phyloP scores from a whole-genome alignment of 2,329 filamentous ascomycete genomes.

The Fusarium guadeloupense region DNA sequence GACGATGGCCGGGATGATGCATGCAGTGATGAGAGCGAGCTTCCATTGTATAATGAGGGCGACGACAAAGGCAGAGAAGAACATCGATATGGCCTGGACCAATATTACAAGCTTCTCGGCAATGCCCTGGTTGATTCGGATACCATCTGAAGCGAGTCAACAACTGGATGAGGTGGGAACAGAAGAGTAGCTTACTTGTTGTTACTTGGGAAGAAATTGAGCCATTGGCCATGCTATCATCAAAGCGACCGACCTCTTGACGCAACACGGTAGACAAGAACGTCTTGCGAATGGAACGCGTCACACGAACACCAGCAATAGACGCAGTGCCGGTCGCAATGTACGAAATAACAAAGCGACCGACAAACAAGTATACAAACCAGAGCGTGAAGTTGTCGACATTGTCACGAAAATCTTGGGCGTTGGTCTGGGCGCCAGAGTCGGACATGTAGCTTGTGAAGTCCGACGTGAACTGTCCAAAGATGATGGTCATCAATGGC shows the following conservation, averaged over 20 bases:
- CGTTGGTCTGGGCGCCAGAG: too few species aligned
- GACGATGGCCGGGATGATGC: constrained; percentile 38
- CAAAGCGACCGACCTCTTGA: constrained; percentile 27
- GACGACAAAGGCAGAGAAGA: constrained; percentile 50
- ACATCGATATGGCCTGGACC: constrained; percentile 48
- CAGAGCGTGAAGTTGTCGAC: not conserved
- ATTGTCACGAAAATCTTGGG: not conserved
- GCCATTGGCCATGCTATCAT: constrained; percentile 31
- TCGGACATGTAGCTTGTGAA: not conserved
- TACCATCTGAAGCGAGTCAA: too few species aligned
- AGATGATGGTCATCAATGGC: not conserved
- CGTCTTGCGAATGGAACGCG: not conserved
- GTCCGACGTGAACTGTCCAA: not conserved
- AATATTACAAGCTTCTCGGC: constrained; percentile 49
- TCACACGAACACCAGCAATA: not conserved
- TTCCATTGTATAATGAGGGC: constrained; percentile 52
- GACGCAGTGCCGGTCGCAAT: not conserved
- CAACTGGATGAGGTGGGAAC: constrained; percentile 45
- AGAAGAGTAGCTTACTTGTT: constrained; percentile 39
- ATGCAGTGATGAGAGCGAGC: constrained; percentile 46
- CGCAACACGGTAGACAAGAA: not conserved
- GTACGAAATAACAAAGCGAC: not conserved
- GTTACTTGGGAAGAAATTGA: constrained; percentile 47
- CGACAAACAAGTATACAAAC: not conserved
- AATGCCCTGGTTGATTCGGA: constrained; percentile 40